Evolutionary conservation across 108 stramenopile genomes (phyloP), one percentile per base, ranked within the genome.

Genomic region (Skeletonema potamos): DNA sequence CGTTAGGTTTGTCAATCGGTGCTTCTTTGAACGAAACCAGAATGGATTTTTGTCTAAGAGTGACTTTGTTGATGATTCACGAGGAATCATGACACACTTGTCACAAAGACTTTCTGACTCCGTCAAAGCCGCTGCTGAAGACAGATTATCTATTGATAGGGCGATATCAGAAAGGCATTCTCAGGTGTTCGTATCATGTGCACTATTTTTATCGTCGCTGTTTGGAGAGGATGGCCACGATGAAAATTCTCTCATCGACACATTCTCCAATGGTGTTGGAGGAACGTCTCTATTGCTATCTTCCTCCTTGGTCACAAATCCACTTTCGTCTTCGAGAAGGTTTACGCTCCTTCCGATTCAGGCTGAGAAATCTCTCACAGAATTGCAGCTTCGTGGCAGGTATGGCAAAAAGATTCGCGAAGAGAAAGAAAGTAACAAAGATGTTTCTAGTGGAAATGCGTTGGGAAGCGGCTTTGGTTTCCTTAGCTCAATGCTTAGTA

Each of bases 261-360:
- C 76, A 4, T 2, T 62, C 27, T 57, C 54, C 17, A 57, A 61
- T 69, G 72, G 70, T 57, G 24, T 69, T 39, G 70, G 62, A 57
- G 41, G 54, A 58, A 51, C 79, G 37, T 77, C 76, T 17, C 29
- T 65, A 27, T 33, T 71, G 48, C 71, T 66, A 29, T 72, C 72
- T 6, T 64, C 61, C 7, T 71, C 89, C 2, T 66, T 91, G 34
- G 54, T 84, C 32, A 81, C 87, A 68, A 81, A 87, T 41, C 94
- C 94, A 12, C 66, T 95, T 43, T 48, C 82, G 32, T 95, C 94
- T 7, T 87, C 91, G 15, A 68, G 89, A 33, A 84, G 94, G 39
- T 95, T 92, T 56, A 78, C 79, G 26, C 71, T 95, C 36, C 77
- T 95, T 27, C 91, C 94, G 11, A 89, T 95, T 29, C 94, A 91